Percentiles rank a stretch among this genome's conserved stretches.
These are phyloP conservation scores for Lipomyces yamanashiensis DNA, from an alignment of 805 yeast genomes.

Conservation along the genomic window DNA sequence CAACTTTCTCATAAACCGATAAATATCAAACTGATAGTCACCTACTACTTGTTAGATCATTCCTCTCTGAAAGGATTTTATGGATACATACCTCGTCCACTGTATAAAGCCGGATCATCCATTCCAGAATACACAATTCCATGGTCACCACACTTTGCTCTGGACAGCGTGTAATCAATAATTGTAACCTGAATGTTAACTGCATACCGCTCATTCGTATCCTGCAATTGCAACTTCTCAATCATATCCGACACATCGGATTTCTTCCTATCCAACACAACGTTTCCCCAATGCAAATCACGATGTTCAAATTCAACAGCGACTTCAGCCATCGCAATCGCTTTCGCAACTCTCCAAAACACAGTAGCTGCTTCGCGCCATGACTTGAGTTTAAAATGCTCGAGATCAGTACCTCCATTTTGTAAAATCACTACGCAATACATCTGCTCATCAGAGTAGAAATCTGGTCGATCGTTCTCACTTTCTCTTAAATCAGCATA, in stretches of 20 bases:
- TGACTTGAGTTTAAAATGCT: conserved; percentile 49
- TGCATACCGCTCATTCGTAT: conserved; percentile 12
- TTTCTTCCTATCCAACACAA: conserved; percentile 50
- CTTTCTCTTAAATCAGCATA: conserved; percentile 42
- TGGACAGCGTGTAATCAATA: conserved; percentile 62
- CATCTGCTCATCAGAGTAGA: conserved; percentile 44
- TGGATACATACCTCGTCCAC: conserved; percentile 48
- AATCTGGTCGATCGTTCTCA: conserved; percentile 47
- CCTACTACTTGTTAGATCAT: conserved; percentile 43
- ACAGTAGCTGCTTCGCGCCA: conserved; percentile 50
- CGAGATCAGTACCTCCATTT: conserved; percentile 51
- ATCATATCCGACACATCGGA: conserved; percentile 28
- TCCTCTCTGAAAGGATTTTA: too few relatives aligned
- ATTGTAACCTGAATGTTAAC: conserved; percentile 51
- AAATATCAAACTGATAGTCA: conserved; percentile 65
- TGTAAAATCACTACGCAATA: conserved; percentile 46
- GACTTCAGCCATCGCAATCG: conserved; percentile 58
- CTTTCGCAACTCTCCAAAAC: conserved; percentile 59
- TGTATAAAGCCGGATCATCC: conserved; percentile 66
- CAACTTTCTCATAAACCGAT: conserved; percentile 54
- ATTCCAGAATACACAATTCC: conserved; percentile 56
- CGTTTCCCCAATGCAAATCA: conserved; percentile 69
- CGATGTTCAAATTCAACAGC: conserved; percentile 67
- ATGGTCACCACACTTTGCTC: conserved; percentile 49
- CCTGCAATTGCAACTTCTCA: conserved; percentile 25